Conservation (phyloP, 192 early-diverging fungal species). For the Dissophora globulifera region DNA sequence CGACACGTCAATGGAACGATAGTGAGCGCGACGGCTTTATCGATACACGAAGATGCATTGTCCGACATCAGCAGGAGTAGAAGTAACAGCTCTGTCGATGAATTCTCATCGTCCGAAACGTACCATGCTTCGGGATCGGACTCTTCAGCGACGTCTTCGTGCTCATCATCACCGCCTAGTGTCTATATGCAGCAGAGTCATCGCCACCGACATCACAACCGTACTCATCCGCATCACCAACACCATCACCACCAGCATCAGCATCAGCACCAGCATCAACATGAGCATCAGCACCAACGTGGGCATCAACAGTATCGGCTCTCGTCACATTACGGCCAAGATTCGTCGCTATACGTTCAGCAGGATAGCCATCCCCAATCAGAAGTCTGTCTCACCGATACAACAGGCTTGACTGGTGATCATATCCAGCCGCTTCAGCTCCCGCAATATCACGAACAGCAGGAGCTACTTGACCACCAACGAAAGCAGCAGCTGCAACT, state of each 20-base stretch:
- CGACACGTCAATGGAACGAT: neutral
- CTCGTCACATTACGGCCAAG: neutral
- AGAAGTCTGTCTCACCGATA: neutral
- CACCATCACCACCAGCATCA: conserved; percentile 3
- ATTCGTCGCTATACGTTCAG: neutral
- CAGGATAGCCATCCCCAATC: neutral
- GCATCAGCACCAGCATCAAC: conserved; percentile 6
- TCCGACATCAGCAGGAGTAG: neutral
- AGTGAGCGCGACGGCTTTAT: no score
- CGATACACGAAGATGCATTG: neutral
- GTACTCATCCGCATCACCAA: neutral
- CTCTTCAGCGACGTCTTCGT: conserved; percentile 29
- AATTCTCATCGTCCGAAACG: conserved; percentile 17
- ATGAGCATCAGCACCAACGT: neutral
- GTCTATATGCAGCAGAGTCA: conserved; percentile 2
- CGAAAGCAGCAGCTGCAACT: conserved; percentile 4
- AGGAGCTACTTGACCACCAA: no score
- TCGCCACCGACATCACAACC: neutral
- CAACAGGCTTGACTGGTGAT: neutral
- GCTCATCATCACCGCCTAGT: conserved; percentile 22
- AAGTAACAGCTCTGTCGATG: conserved; percentile 29
- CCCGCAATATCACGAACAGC: conserved; percentile 4
- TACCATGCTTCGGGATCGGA: neutral
- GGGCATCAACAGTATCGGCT: neutral
- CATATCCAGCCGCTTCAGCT: conserved; percentile 2